Evolutionary conservation across 257 asterid genomes (phyloP).

Genomic region (Ilex aquifolium): DNA sequence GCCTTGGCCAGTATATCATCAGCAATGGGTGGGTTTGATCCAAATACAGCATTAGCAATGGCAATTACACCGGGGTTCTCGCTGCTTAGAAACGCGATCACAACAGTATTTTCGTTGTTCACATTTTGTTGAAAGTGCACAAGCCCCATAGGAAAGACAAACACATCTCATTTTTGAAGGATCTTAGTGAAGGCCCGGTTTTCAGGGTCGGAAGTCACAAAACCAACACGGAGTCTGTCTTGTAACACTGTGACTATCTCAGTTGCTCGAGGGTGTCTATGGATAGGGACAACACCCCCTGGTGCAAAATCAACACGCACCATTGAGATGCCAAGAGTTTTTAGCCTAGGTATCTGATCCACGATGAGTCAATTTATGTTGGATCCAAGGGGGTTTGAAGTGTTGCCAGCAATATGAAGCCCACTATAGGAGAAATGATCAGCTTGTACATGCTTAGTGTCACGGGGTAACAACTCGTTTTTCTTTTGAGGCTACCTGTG

Average conservation of each 20-base stretch:
- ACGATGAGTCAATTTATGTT: slow-evolving; percentile 27
- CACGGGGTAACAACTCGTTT: no score
- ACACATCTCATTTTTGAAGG: slow-evolving; percentile 28
- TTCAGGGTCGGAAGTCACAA: slow-evolving; percentile 33
- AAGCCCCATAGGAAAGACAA: slow-evolving; percentile 39
- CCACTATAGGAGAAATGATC: slow-evolving; percentile 35
- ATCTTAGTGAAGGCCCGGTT: slow-evolving; percentile 23
- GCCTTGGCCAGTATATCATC: slow-evolving; percentile 37
- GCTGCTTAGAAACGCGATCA: slow-evolving; percentile 33
- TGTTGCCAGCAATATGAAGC: slow-evolving; percentile 24
- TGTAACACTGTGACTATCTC: slow-evolving; percentile 27
- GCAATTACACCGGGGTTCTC: slow-evolving; percentile 37
- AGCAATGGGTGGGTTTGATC: slow-evolving; percentile 30
- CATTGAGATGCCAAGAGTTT: slow-evolving; percentile 43
- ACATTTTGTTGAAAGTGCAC: slow-evolving; percentile 35
- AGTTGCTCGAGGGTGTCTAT: slow-evolving; percentile 45
- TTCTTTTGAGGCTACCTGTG: no score
- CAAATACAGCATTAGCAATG: slow-evolving; percentile 31
- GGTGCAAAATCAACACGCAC: slow-evolving; percentile 36
- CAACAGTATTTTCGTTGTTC: slow-evolving; percentile 19
- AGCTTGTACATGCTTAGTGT: slow-evolving; percentile 12
- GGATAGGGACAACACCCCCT: slow-evolving; percentile 31
- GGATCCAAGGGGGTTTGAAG: slow-evolving; percentile 29
- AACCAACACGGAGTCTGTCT: slow-evolving; percentile 34
- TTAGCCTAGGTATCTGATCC: slow-evolving; percentile 39